Conservation (phyloP, 768 basidiomycete genomes). For the Panaeolus cyanescens region DNA sequence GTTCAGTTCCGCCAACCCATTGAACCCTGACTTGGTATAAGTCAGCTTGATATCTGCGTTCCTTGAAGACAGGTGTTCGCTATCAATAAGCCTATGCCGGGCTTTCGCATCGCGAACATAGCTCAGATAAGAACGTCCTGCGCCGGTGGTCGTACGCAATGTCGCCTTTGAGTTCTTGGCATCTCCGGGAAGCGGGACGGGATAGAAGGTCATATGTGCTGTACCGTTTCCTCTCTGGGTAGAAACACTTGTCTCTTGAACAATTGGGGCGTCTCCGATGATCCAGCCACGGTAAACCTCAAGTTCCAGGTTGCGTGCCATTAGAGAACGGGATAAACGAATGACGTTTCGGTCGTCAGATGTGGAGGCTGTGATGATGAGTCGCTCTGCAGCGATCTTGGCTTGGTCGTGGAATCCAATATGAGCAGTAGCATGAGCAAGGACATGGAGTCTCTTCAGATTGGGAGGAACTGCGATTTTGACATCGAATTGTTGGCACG, state of each 20-base stretch:
- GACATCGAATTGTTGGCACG: slow-evolving; percentile 60
- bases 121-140: slow-evolving; percentile 53
- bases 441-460: slow-evolving; percentile 51
- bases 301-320: slow-evolving; percentile 37
- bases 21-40: slow-evolving; percentile 52
- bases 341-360: slow-evolving; percentile 44
- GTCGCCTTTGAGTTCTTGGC: slow-evolving; percentile 32
- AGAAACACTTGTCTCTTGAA: slow-evolving; percentile 38
- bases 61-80: slow-evolving; percentile 46
- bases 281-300: slow-evolving; percentile 59
- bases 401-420: slow-evolving; percentile 50
- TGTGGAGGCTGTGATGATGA: slow-evolving; percentile 40
- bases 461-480: slow-evolving; percentile 50
- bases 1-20: slow-evolving; percentile 45
- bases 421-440: slow-evolving; percentile 45
- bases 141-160: slow-evolving; percentile 51
- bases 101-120: slow-evolving; percentile 39
- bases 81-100: slow-evolving; percentile 47
- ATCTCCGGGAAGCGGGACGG: slow-evolving; percentile 32
- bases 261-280: slow-evolving; percentile 56
- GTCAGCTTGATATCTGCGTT: slow-evolving; percentile 55
- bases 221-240: slow-evolving; percentile 55
- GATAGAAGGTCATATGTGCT: slow-evolving; percentile 49
- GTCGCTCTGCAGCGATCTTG: slow-evolving; percentile 40
- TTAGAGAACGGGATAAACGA: slow-evolving; percentile 38